A percentile compares a stretch with the other conserved stretches of the same genome.
These are phyloP conservation scores for Xerocomellus dryophilus DNA, from an alignment of 768 basidiomycete genomes.

Conservation along the genomic window DNA sequence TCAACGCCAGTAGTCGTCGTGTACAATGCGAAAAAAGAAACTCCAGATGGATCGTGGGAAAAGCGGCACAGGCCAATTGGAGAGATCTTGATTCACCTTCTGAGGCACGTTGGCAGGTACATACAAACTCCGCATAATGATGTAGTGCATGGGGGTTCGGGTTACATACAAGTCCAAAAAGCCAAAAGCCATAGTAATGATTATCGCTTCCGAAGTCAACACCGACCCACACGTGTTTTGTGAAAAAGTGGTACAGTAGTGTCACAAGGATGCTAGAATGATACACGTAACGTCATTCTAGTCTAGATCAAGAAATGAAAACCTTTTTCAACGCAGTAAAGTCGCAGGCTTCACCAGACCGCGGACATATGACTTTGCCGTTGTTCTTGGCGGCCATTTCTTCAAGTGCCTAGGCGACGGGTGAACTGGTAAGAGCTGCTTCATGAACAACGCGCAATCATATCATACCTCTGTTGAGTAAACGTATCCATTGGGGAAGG, in stretches of 20 bases:
- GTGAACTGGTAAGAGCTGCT: conserved; percentile 12
- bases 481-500: conserved; percentile 86
- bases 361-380: conserved; percentile 82
- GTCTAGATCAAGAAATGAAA: conserved; percentile 69
- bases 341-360: conserved; percentile 60
- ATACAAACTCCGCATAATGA: conserved; percentile 12
- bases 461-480: conserved; percentile 84
- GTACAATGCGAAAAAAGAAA: not conserved
- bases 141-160: conserved; percentile 9
- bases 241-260: not conserved
- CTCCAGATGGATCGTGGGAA: conserved; percentile 13
- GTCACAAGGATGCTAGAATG: not conserved
- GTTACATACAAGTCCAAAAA: conserved; percentile 18
- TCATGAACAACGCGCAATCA: conserved; percentile 4
- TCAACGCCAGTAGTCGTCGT: not conserved
- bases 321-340: conserved; percentile 78
- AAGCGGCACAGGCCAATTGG: conserved; percentile 4
- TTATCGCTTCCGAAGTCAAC: conserved; percentile 25
- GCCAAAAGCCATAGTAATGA: conserved; percentile 9
- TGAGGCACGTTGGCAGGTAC: conserved; percentile 24
- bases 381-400: conserved; percentile 82
- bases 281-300: not conserved
- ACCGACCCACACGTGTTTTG: conserved; percentile 15
- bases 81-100: conserved; percentile 28
- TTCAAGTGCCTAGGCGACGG: conserved; percentile 62